A percentile compares a stretch with the other conserved stretches of the same genome.
phyloP scores from a whole-genome alignment of 108 stramenopile genomes.

The Cylindrotheca fusiformis region DNA sequence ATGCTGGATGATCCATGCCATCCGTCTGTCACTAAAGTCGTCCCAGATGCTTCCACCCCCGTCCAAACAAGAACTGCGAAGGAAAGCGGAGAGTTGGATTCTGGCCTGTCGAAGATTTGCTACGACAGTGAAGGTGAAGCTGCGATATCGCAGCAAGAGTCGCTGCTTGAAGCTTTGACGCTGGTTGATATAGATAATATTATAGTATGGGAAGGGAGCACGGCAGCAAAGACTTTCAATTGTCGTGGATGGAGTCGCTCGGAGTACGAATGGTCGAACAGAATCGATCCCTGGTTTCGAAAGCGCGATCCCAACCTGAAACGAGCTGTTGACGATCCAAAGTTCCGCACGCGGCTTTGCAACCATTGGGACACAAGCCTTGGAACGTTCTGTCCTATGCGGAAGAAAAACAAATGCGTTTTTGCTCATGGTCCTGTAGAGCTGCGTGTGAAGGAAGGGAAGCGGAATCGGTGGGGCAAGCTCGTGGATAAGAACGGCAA shows the following conservation, averaged over 20 bases:
- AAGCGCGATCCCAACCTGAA: constrained; percentile 74
- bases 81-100: not conserved
- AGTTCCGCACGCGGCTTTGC: constrained; percentile 92
- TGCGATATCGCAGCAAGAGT: not conserved
- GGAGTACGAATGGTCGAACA: constrained; percentile 76
- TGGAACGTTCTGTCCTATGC: constrained; percentile 89
- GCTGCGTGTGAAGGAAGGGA: constrained; percentile 90
- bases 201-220: constrained; percentile 81
- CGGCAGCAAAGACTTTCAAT: constrained; percentile 65
- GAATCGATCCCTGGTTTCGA: constrained; percentile 52
- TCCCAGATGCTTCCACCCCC: not conserved
- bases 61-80: not conserved
- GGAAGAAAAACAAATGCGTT: constrained; percentile 87
- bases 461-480: constrained; percentile 88
- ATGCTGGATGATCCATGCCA: not conserved
- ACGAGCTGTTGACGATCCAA: constrained; percentile 79
- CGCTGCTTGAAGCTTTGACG: not conserved
- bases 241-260: constrained; percentile 84
- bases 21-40: not conserved
- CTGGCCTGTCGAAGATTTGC: no score
- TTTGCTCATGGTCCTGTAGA: constrained; percentile 96
- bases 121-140: no score
- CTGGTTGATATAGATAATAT: constrained; percentile 60
- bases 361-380: constrained; percentile 85
- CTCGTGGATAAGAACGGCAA: constrained; percentile 79